Conservation (phyloP, 176 grass and related monocot species). For the Carex parvula region DNA sequence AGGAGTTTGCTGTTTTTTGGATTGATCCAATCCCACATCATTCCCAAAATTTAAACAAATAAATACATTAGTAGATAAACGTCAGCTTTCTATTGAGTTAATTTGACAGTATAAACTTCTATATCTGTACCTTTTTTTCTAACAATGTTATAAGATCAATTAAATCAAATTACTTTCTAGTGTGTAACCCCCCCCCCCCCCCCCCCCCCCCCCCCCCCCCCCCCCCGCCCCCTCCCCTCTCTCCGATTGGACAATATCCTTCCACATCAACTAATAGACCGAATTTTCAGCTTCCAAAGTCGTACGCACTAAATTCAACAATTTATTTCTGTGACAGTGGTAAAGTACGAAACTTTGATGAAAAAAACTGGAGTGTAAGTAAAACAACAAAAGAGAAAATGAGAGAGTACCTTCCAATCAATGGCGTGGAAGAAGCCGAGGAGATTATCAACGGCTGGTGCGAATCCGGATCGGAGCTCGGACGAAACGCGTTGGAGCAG, state of each 20-base stretch:
- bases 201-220: no score
- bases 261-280: neutral
- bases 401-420: constrained; percentile 66
- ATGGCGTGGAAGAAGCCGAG: constrained; percentile 89
- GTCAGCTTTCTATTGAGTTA: neutral
- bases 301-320: neutral
- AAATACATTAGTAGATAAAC: neutral
- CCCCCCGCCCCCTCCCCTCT: no score
- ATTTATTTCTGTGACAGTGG: neutral
- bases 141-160: neutral
- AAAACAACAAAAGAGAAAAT: neutral
- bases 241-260: neutral
- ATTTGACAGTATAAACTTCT: neutral
- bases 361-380: neutral
- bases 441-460: constrained; percentile 68
- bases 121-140: neutral
- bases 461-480: constrained; percentile 66
- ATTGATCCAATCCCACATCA: neutral
- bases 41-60: neutral
- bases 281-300: neutral
- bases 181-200: no score
- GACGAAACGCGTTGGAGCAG: constrained; percentile 69
- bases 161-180: neutral
- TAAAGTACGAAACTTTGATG: neutral
- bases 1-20: neutral